A percentile compares a stretch with the other conserved stretches of the same genome.
Evolutionary conservation across 2,329 filamentous ascomycete species (phyloP).

Genomic region (Fusarium subtropicale): DNA sequence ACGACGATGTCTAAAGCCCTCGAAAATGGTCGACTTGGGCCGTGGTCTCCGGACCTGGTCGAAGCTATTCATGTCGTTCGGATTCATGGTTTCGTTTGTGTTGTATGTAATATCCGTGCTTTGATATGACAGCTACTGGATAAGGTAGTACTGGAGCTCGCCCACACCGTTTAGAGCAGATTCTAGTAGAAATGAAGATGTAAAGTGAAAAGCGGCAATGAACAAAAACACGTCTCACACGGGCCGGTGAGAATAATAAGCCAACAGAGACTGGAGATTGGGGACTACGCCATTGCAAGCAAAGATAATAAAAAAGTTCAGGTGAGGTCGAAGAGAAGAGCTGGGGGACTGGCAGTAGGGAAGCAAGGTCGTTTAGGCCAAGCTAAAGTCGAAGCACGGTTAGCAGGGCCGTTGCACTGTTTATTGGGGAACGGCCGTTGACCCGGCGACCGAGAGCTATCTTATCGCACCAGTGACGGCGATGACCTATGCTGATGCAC

Average conservation of each 20-base stretch:
- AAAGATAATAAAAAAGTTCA: constrained; percentile 34
- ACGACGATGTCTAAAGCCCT: constrained; percentile 62
- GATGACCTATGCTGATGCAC: constrained; percentile 21
- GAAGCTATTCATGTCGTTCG: constrained; percentile 28
- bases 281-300: constrained; percentile 43
- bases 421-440: constrained; percentile 45
- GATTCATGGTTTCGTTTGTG: constrained; percentile 23
- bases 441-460: constrained; percentile 39
- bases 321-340: constrained; percentile 27
- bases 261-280: constrained; percentile 34
- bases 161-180: constrained; percentile 7
- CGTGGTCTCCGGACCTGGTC: constrained; percentile 53
- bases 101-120: constrained; percentile 7
- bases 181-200: constrained; percentile 18
- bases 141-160: constrained; percentile 10
- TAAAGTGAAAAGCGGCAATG: constrained; percentile 20
- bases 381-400: constrained; percentile 31
- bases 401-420: constrained; percentile 45
- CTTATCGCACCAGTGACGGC: constrained; percentile 39
- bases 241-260: constrained; percentile 29
- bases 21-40: constrained; percentile 63
- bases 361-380: constrained; percentile 26
- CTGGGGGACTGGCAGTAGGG: constrained; percentile 37
- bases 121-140: constrained; percentile 20
- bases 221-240: constrained; percentile 29